Evolutionary conservation across 2,329 filamentous ascomycete genomes (phyloP).

Genomic region (Cladosporium colombiae): DNA sequence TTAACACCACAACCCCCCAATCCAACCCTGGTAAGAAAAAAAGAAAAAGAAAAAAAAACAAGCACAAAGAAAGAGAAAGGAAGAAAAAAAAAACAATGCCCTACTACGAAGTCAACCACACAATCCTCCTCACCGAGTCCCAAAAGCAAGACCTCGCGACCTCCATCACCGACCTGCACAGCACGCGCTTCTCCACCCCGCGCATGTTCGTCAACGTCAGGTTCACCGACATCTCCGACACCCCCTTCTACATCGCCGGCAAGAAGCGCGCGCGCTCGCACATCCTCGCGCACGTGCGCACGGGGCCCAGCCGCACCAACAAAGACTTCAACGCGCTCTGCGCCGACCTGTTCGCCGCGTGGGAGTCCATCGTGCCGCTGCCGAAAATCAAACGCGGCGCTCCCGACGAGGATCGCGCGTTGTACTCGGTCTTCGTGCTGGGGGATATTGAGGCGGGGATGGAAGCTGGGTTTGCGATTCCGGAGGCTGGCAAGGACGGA

Average conservation of each 20-base stretch:
- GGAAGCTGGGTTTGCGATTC: conserved; percentile 37
- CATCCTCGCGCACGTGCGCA: conserved; percentile 39
- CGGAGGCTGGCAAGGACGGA: conserved; percentile 35
- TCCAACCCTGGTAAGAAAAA: too few species aligned
- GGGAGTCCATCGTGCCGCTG: conserved; percentile 34
- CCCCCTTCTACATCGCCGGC: conserved; percentile 40
- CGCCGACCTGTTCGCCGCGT: conserved; percentile 29
- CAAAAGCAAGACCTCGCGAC: conserved; percentile 44
- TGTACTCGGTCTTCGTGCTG: conserved; percentile 30
- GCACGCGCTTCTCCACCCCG: conserved; percentile 44
- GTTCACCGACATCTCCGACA: conserved; percentile 37
- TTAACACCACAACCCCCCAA: too few species aligned
- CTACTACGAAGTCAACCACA: conserved; percentile 47
- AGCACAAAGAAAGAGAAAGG: conserved; percentile 12
- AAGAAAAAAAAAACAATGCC: too few species aligned
- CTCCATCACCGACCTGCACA: conserved; percentile 46
- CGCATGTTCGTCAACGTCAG: conserved; percentile 48
- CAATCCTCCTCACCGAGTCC: conserved; percentile 31
- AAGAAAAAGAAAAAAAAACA: not conserved
- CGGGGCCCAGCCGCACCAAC: conserved; percentile 36
- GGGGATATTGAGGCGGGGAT: conserved; percentile 35
- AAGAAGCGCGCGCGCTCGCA: conserved; percentile 36
- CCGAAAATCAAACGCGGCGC: conserved; percentile 27
- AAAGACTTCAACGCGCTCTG: conserved; percentile 35
- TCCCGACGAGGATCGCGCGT: conserved; percentile 26